Base-by-base conservation (phyloP, 2,329 filamentous ascomycete genomes). In the Metarhizium guizhouense region DNA sequence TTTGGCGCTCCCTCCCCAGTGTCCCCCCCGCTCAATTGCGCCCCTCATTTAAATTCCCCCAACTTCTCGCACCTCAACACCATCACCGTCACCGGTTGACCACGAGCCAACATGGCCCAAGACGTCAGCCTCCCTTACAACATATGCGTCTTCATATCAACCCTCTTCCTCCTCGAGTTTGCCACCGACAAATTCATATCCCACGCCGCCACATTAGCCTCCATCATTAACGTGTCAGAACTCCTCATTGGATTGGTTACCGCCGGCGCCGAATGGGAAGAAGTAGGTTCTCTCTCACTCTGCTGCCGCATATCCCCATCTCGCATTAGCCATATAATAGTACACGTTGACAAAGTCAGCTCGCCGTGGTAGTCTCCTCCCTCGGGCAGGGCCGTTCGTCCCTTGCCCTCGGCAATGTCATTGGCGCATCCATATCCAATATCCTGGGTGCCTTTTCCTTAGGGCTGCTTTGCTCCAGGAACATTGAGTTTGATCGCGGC, bases 381-480 rank as follows among this genome's bases (percentile, higher is more conserved):
- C 67, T 81, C 36, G 67, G 72, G 3, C 76, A 74, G 53, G 65
- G 71, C 32, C 76, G 73, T 29, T 69, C 72, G 1, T 72, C 77
- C 1, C 66, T 81, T 7, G 78, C 78, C 10, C 61, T 81, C 0
- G 79, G 78, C n/a, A 82, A 81, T 57, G 70, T 81, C 51, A 63
- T 81, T 57, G 78, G 78, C n/a, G 78, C 76, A 18, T 69, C 72
- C 40, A 77, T 82, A 49, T 80, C 78, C 52, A 81, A 81, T 54
- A 78, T 81, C 52, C 70, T 81, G 2, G 79, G 78, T 16, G 79
- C 79, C 13, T 82, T 82, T 60, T 78, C 77, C 1, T 67, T 82
- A 1, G 78, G 77, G 5, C 67, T 82, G 1, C 61, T 81, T 3
- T 77, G 73, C 60, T 67, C 71, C 56, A 53, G 57, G 55, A 43